Evolutionary conservation across 345 rosid species (phyloP).

Genomic region (Cardamine chenopodiifolia): DNA sequence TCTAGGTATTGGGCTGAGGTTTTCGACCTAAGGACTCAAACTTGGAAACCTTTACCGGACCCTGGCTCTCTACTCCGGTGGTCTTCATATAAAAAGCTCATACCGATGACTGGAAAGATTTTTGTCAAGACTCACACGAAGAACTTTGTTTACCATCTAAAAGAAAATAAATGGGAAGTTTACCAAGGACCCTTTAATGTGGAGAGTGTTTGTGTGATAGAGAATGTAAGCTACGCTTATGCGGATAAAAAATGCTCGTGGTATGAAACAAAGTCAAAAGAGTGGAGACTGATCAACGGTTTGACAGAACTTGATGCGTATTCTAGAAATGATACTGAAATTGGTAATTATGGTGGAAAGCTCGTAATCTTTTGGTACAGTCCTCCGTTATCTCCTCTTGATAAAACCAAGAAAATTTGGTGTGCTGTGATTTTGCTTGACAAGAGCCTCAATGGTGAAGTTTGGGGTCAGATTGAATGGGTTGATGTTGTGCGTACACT

Average conservation of each 20-base stretch:
- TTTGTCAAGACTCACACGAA: too few species aligned
- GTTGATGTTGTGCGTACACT: neutral
- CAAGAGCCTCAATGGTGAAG: neutral
- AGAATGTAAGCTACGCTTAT: neutral
- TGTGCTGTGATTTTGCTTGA: constrained; percentile 4
- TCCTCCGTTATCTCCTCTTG: neutral
- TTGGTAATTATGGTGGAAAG: neutral
- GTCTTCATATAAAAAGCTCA: too few species aligned
- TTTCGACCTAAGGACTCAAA: constrained; percentile 5
- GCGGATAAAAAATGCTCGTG: neutral
- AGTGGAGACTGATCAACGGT: neutral
- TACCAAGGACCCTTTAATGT: too few species aligned
- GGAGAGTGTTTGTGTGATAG: neutral
- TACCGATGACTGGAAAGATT: too few species aligned
- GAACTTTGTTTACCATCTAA: too few species aligned
- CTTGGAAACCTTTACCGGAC: constrained; percentile 7
- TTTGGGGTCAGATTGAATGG: constrained; percentile 13
- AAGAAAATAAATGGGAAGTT: too few species aligned
- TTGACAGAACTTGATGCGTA: neutral
- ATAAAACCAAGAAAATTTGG: neutral
- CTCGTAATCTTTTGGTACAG: neutral
- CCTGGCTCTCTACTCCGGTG: too few species aligned
- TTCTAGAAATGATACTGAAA: neutral
- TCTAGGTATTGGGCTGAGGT: neutral
- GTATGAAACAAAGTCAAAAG: neutral